phyloP scores from a whole-genome alignment of 2,329 filamentous ascomycete species.

The Colletotrichum salicis region DNA sequence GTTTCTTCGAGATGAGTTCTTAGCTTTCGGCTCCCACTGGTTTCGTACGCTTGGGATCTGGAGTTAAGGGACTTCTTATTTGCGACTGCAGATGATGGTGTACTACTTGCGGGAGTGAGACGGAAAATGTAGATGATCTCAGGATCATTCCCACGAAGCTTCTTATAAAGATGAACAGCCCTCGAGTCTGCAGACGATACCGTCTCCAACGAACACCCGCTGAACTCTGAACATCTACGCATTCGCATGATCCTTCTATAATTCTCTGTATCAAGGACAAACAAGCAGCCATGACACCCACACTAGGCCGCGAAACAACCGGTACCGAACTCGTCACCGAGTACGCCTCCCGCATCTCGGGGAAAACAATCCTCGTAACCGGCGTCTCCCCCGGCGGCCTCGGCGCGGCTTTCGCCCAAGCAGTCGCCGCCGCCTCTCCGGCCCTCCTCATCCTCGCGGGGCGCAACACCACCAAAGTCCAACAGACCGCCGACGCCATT shows the following conservation, averaged over 20 bases:
- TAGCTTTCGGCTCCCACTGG: not conserved
- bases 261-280: not conserved
- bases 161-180: not conserved
- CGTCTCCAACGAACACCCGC: not conserved
- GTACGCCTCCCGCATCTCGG: constrained; percentile 46
- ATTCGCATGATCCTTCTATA: not conserved
- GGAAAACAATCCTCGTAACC: constrained; percentile 53
- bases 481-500: constrained; percentile 51
- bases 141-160: not conserved
- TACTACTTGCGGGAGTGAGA: not conserved
- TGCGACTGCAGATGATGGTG: not conserved
- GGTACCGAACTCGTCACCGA: constrained; percentile 42
- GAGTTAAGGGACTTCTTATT: not conserved
- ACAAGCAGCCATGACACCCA: constrained; percentile 10
- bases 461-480: constrained; percentile 53
- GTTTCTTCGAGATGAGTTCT: not conserved
- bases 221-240: too few relatives aligned
- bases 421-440: constrained; percentile 53
- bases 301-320: constrained; percentile 32
- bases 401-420: constrained; percentile 49
- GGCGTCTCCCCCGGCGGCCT: constrained; percentile 54
- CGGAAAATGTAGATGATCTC: not conserved
- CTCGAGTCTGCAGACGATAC: not conserved
- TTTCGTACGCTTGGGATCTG: not conserved
- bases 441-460: constrained; percentile 57